phyloP scores from a whole-genome alignment of 805 yeast species.

The Suhomyces kilbournensis region DNA sequence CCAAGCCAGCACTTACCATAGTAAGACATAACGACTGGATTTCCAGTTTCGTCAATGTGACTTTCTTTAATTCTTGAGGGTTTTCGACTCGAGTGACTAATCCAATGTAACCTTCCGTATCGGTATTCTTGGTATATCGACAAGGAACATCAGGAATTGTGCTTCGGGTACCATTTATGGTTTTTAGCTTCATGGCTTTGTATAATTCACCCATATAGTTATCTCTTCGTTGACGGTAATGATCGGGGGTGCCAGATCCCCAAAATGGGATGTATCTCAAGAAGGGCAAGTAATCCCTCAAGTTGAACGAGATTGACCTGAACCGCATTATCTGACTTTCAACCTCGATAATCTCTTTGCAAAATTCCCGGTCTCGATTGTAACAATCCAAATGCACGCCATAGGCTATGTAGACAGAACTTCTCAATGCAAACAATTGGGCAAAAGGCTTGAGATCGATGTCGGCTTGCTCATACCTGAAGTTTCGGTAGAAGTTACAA shows the following conservation, averaged over 20 bases:
- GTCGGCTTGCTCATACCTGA: conserved; percentile 21
- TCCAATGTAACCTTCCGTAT: background rate
- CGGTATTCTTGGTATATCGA: background rate
- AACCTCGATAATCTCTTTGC: conserved; percentile 51
- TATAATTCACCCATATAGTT: conserved; percentile 44
- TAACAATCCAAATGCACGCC: conserved; percentile 49
- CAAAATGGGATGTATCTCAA: conserved; percentile 31
- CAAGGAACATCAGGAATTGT: background rate
- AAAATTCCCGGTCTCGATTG: conserved; percentile 31
- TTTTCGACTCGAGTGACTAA: background rate
- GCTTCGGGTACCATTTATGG: background rate
- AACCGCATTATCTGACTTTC: conserved; percentile 56
- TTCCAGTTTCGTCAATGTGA: conserved; percentile 27
- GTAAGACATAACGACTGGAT: conserved; percentile 62
- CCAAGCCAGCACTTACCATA: conserved; percentile 78
- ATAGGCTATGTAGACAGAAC: conserved; percentile 51
- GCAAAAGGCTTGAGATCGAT: conserved; percentile 37
- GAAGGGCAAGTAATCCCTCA: conserved; percentile 52
- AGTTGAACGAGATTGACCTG: conserved; percentile 56
- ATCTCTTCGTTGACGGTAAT: conserved; percentile 42
- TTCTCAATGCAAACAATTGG: conserved; percentile 51
- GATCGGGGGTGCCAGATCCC: conserved; percentile 12
- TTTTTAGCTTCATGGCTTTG: conserved; percentile 1
- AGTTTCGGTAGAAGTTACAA: conserved; percentile 12
- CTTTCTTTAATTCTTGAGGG: background rate